Base-by-base conservation (phyloP, 768 basidiomycete species). In the Mycena vulgaris region DNA sequence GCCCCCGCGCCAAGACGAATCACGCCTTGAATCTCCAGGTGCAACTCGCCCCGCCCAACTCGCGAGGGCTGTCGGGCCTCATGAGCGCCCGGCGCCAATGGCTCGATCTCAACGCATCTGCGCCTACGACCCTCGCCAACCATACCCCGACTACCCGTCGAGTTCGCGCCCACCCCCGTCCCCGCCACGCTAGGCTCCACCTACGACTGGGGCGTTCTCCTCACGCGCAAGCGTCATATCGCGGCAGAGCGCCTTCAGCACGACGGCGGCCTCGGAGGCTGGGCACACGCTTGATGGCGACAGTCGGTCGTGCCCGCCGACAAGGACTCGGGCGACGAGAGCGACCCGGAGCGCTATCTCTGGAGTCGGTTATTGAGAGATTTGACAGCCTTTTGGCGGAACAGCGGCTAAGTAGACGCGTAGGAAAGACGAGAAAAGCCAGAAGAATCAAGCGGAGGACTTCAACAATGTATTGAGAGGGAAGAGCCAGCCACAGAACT, bases 301-400 rank as follows among this genome's bases (percentile, higher is more conserved):
- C 23, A 25, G 27, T 68, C 72, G 33, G 31, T 66, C 23, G 35
- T n/a, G 30, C n/a, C 16, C 6, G 56, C 31, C 3, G 68, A 62
- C 2, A 82, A 79, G 17, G 90, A 91, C 55, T 87, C 88, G 2
- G 95, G 86, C 0, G 91, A 93, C 19, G 95, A 96, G 51, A 95
- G 94, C 68, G 97, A 99, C 72, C 94, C 96, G 0, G 97, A 99
- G 78, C 97, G 98, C 76, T 95, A n/a, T n/a, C n/a, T n/a, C n/a
- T n/a, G n/a, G n/a, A n/a, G n/a, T n/a, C n/a, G n/a, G n/a, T n/a
- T n/a, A n/a, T n/a, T n/a, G n/a, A n/a, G n/a, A n/a, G n/a, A n/a
- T n/a, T n/a, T n/a, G n/a, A n/a, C n/a, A n/a, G n/a, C n/a, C n/a
- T n/a, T n/a, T n/a, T n/a, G n/a, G n/a, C n/a, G n/a, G n/a, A n/a